Conservation (phyloP, 2,329 filamentous ascomycete species). For the Hyphodiscus sp. region DNA sequence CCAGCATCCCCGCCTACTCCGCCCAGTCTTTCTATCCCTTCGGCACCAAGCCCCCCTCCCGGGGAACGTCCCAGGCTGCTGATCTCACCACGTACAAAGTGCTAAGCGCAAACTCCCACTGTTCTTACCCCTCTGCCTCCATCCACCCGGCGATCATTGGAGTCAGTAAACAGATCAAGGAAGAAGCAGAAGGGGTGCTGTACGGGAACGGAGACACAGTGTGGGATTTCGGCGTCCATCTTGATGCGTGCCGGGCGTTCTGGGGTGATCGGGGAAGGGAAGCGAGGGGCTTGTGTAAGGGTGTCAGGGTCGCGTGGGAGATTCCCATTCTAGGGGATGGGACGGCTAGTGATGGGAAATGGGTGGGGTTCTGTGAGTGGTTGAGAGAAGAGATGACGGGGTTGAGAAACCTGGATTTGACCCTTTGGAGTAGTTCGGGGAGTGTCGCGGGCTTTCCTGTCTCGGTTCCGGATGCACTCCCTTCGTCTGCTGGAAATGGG, state of each 20-base stretch:
- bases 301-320: slow-evolving; percentile 20
- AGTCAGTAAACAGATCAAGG: slow-evolving; percentile 13
- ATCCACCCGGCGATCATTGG: slow-evolving; percentile 18
- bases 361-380: slow-evolving; percentile 15
- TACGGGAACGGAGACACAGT: slow-evolving; percentile 15
- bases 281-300: slow-evolving; percentile 15
- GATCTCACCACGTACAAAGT: slow-evolving; percentile 24
- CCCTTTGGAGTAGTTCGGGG: slow-evolving; percentile 17
- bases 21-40: slow-evolving; percentile 20
- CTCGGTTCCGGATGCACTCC: background rate
- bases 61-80: no score
- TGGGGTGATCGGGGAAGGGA: slow-evolving; percentile 14
- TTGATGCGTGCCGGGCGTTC: slow-evolving; percentile 19
- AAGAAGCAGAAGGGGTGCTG: slow-evolving; percentile 20
- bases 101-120: slow-evolving; percentile 17
- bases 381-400: slow-evolving; percentile 7
- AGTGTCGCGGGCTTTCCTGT: background rate
- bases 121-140: slow-evolving; percentile 4
- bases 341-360: slow-evolving; percentile 7
- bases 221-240: slow-evolving; percentile 23
- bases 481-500: background rate
- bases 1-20: slow-evolving; percentile 8
- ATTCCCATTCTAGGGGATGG: slow-evolving; percentile 1
- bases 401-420: slow-evolving; percentile 19
- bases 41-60: slow-evolving; percentile 2